Evolutionary conservation across 306 rosid genomes (phyloP), one percentile per base, ranked within the genome.

Genomic region (Quercus mongolica): DNA sequence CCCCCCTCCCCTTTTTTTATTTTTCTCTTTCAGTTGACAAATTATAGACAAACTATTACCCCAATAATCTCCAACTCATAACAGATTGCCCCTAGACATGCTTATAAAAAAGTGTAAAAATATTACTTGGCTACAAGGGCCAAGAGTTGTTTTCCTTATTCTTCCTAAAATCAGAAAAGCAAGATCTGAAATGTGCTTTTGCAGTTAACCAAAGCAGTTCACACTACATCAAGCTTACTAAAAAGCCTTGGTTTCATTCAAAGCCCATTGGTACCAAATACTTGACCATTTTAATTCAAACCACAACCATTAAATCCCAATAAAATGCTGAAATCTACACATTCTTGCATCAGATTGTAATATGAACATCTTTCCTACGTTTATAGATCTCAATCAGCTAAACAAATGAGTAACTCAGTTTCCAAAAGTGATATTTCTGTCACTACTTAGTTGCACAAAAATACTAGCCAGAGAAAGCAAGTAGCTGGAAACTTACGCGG

Each of bases 401-500:
- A 52, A 19, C 38, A 61, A 28, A 64, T 31, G 54, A 28, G 52
- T 67, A 63, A 63, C 25, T 41, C 74, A 41, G 77, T 59, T 71
- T 59, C 28, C 57, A 30, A 78, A 59, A 69, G 13, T 78, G 55
- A 71, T 67, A 79, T 51, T 51, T 59, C 62, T 76, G 81, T 71
- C 49, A 51, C 81, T 79, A 59, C 57, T 49, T 31, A 18, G 21
- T 76, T 56, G 75, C 63, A 44, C 41, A 73, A 76, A 31, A 70
- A 4, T 31, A 78, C 30, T 33, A 89, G 77, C 33, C 59, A 64
- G 70, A 77, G 41, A 69, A 58, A 81, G 65, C 77, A 88, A 73
- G 74, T 51, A 74, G 73, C 67, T 20, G 56, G 87, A 84, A 82
- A 90, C 98, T 93, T 91, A 96, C 99, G 98, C 98, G 23, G 92